Evolutionary conservation across 2,329 filamentous ascomycete species (phyloP).

Genomic region (Cytospora chrysosperma): DNA sequence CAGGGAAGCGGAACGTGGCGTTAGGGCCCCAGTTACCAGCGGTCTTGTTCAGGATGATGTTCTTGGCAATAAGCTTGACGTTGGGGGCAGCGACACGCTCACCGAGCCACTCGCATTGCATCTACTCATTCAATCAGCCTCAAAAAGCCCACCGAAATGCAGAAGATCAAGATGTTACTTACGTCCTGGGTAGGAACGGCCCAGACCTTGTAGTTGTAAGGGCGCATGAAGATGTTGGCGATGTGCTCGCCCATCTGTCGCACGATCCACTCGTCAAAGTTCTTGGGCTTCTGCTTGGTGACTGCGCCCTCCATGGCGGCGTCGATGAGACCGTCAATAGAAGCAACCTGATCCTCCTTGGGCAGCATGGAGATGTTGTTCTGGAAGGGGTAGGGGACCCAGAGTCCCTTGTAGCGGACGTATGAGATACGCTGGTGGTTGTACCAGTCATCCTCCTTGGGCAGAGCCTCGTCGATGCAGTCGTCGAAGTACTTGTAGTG

Average conservation of each 20-base stretch:
- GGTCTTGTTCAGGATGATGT: slow-evolving; percentile 93
- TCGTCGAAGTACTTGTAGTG: slow-evolving; percentile 99
- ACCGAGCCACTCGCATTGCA: slow-evolving; percentile 98
- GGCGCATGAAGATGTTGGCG: slow-evolving; percentile 96
- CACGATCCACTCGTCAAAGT: slow-evolving; percentile 98
- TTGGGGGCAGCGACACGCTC: slow-evolving; percentile 97
- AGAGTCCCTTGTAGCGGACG: slow-evolving; percentile 91
- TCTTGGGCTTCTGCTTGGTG: slow-evolving; percentile 85
- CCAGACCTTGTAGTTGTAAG: slow-evolving; percentile 99
- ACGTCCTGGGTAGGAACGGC: slow-evolving; percentile 96
- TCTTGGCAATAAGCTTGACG: slow-evolving; percentile 88
- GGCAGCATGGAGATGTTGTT: slow-evolving; percentile 99
- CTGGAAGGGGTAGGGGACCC: slow-evolving; percentile 99
- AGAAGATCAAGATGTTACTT: slow-evolving; percentile 32
- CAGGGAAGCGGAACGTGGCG: slow-evolving; percentile 96
- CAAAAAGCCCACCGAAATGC: background rate
- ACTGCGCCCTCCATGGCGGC: slow-evolving; percentile 85
- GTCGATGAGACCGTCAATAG: slow-evolving; percentile 94
- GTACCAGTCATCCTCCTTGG: slow-evolving; percentile 93
- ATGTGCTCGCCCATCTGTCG: slow-evolving; percentile 87
- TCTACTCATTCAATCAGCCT: slow-evolving; percentile 51
- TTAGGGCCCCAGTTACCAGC: slow-evolving; percentile 98
- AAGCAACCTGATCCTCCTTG: slow-evolving; percentile 94
- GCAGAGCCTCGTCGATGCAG: slow-evolving; percentile 94
- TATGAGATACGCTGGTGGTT: slow-evolving; percentile 98